Conservation (phyloP, 192 early-diverging fungal genomes). For the Backusella sp. region DNA sequence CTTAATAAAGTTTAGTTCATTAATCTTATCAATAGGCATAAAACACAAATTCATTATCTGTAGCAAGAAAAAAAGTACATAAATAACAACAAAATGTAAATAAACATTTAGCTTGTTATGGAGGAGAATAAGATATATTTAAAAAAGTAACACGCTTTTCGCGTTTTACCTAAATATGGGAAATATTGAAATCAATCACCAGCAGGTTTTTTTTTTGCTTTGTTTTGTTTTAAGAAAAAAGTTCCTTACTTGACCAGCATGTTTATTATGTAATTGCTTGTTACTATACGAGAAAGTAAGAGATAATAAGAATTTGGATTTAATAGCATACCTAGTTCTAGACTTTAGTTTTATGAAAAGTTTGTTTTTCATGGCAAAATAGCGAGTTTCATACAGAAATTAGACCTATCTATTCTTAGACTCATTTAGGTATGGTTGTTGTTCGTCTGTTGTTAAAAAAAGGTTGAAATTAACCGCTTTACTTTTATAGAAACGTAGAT, state of each 20-base stretch:
- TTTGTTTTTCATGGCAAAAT: too few relatives aligned
- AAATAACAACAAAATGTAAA: not conserved
- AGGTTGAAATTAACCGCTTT: not conserved
- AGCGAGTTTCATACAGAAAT: not conserved
- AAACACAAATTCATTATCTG: not conserved
- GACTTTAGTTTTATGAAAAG: too few relatives aligned
- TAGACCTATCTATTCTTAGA: not conserved
- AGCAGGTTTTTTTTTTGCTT: not conserved
- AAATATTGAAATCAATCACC: not conserved
- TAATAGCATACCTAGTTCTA: too few relatives aligned
- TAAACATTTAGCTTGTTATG: not conserved
- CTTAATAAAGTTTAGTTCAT: too few relatives aligned
- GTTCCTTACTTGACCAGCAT: not conserved
- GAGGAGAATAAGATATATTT: not conserved
- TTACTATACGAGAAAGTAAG: not conserved
- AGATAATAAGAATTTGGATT: too few relatives aligned
- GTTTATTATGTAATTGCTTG: not conserved
- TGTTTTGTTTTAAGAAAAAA: not conserved
- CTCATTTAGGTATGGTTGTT: not conserved
- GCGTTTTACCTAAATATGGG: not conserved
- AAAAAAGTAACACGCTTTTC: not conserved
- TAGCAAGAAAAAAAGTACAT: not conserved
- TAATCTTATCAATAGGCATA: not conserved
- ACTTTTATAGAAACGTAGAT: not conserved
- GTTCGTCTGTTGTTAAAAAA: not conserved